Percentiles rank a stretch among this genome's conserved stretches.
phyloP scores from a whole-genome alignment of 176 grass and related monocot species.

The Aegilops speltoides region DNA sequence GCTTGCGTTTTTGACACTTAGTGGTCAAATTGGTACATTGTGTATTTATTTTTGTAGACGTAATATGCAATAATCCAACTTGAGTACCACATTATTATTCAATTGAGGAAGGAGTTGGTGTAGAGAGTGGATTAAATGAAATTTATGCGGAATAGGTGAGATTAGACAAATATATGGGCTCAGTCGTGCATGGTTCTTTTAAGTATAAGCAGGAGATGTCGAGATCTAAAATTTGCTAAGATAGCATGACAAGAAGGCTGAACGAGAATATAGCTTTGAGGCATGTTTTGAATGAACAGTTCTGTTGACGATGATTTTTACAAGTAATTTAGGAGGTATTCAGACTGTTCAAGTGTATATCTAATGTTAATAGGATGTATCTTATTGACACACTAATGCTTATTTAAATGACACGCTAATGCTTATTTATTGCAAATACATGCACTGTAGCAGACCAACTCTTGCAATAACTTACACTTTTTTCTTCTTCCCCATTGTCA shows the following conservation, averaged over 20 bases:
- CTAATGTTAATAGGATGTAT: not conserved
- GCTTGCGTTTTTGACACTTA: slow-evolving; percentile 1
- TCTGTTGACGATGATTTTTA: not conserved
- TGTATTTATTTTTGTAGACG: not conserved
- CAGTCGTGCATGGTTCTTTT: not conserved
- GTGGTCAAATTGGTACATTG: not conserved
- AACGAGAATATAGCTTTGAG: not conserved
- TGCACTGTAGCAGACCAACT: not conserved
- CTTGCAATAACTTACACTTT: not conserved
- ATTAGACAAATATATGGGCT: not conserved
- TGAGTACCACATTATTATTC: not conserved
- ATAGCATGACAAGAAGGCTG: slow-evolving; percentile 11
- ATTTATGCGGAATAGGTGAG: not conserved
- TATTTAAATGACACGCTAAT: not conserved
- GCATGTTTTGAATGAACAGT: slow-evolving; percentile 13
- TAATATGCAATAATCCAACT: not conserved
- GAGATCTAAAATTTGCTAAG: slow-evolving; percentile 4
- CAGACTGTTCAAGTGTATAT: not conserved
- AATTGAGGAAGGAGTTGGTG: not conserved
- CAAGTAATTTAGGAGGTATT: slow-evolving; percentile 16
- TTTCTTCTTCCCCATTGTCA: not conserved
- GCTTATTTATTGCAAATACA: not conserved
- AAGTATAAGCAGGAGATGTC: not conserved
- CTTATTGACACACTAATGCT: not conserved
- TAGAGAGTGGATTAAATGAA: not conserved